These are phyloP conservation scores for Paraphoma sp. DNA, from an alignment of 2,329 filamentous ascomycete species.

Conservation along the genomic window DNA sequence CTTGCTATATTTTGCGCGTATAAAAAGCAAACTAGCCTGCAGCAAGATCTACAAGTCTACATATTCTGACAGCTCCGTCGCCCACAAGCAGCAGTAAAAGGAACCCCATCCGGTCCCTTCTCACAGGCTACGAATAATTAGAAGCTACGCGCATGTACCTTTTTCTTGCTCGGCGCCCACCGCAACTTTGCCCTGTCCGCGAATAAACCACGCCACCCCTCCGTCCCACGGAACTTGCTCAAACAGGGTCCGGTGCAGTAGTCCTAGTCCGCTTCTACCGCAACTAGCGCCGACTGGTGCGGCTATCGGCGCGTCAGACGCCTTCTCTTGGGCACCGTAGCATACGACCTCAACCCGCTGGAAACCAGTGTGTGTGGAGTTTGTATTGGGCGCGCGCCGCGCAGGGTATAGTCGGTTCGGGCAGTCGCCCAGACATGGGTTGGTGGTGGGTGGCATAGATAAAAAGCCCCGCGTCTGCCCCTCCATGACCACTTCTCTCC, in stretches of 20 bases:
- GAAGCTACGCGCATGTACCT: not conserved
- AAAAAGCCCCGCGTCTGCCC: not conserved
- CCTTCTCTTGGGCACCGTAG: not conserved
- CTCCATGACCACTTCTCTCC: not conserved
- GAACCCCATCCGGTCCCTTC: not conserved
- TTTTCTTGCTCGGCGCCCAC: not conserved
- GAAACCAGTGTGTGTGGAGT: not conserved
- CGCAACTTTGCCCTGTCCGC: not conserved
- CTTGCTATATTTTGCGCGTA: not conserved
- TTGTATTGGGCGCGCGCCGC: not conserved
- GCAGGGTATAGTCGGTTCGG: not conserved
- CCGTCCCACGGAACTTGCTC: slow-evolving; percentile 23
- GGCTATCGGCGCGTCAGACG: not conserved
- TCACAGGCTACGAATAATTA: not conserved
- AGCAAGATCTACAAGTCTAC: not conserved
- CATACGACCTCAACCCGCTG: not conserved
- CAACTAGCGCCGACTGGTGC: not conserved
- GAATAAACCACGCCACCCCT: not conserved
- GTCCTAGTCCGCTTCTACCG: not conserved
- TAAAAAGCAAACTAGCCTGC: not conserved
- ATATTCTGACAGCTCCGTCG: not conserved
- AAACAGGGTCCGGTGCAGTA: slow-evolving; percentile 20
- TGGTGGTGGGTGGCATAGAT: not conserved
- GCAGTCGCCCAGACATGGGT: not conserved
- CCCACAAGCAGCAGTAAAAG: not conserved